Base-by-base conservation (phyloP, 2,329 filamentous ascomycete species). In the Alternaria sp. region DNA sequence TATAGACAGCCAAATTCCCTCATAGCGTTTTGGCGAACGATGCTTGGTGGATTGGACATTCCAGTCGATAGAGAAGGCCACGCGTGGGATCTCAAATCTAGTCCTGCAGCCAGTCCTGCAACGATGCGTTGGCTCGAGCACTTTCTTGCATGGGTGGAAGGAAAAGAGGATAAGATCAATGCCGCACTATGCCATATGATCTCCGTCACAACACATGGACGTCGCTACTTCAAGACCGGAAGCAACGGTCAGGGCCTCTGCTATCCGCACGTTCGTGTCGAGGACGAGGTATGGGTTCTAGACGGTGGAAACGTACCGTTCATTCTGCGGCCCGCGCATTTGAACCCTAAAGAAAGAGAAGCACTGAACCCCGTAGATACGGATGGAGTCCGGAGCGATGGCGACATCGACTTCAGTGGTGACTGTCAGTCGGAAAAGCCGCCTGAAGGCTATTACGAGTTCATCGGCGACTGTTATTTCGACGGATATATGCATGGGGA, bases 371-470 rank as follows among this genome's bases (percentile, higher is more conserved):
- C 44, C 6, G 7, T 23, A 19, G 19, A 15, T 23, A 3, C 3
- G 44, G 10, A 15, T 11, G 19, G 3, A 21, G 1, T 45, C 19
- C 3, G 4, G 6, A 5, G 12, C 6, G 4, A 21, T 45, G 44
- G 6, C 3, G 6, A 13, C 2, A 13, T 21, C 0, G 6, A 13
- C 9, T 23, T 1, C 4, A 21, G 19, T 7, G 4, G 2, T 6
- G 5, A 9, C 12, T 0, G 12, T 1, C 44, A 9, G 12, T 23
- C 2, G 4, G 19, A 23, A 0, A 46, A 21, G 7, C 17, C 44
- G 7, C 1, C 7, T 21, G 44, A 15, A 23, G 44, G 44, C 12
- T 15, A 23, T 12, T 23, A 46, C 12, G 11, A 46, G 12, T 46
- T 46, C 7, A 46, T 46, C 13, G 44, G 44, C 44, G 44, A 46